A percentile compares a stretch with the other conserved stretches of the same genome.
Evolutionary conservation across 2,329 filamentous ascomycete species (phyloP).

Genomic region (Pyricularia pennisetigena): DNA sequence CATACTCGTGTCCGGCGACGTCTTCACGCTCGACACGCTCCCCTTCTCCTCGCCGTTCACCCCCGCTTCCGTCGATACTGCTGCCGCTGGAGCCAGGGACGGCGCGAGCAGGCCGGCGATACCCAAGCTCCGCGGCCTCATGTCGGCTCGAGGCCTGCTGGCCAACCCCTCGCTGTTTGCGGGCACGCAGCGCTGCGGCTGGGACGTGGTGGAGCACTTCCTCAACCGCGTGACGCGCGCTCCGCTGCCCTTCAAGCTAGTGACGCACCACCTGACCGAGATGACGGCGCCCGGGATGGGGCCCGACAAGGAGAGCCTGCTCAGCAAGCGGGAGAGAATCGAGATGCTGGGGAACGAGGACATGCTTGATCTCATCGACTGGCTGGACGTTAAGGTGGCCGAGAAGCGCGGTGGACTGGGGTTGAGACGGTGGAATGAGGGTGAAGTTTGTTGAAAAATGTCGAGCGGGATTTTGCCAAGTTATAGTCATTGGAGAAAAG

Average conservation of each 20-base stretch:
- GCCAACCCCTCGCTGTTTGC: constrained; percentile 59
- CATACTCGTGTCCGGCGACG: constrained; percentile 59
- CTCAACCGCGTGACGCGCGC: constrained; percentile 45
- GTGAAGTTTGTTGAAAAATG: background rate
- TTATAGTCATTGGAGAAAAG: background rate
- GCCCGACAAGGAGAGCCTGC: constrained; percentile 37
- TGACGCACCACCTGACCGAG: constrained; percentile 56
- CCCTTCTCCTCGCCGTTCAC: constrained; percentile 30
- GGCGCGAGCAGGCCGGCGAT: constrained; percentile 19
- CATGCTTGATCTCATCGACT: constrained; percentile 51
- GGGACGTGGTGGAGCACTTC: constrained; percentile 54
- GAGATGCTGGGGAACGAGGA: constrained; percentile 37
- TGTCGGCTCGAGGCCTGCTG: constrained; percentile 60
- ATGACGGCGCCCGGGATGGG: constrained; percentile 53
- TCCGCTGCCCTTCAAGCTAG: constrained; percentile 53
- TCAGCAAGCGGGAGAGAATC: constrained; percentile 46
- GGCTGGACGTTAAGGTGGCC: constrained; percentile 40
- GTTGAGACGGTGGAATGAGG: constrained; percentile 10
- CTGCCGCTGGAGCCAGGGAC: background rate
- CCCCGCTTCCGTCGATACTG: constrained; percentile 2
- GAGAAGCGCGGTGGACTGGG: constrained; percentile 9
- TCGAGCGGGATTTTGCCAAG: background rate
- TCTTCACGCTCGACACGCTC: constrained; percentile 46
- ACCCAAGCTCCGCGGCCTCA: constrained; percentile 49
- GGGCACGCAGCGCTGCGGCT: constrained; percentile 44